Conservation (phyloP, 305 asterid species). For the Fraxinus xanthoxyloides region DNA sequence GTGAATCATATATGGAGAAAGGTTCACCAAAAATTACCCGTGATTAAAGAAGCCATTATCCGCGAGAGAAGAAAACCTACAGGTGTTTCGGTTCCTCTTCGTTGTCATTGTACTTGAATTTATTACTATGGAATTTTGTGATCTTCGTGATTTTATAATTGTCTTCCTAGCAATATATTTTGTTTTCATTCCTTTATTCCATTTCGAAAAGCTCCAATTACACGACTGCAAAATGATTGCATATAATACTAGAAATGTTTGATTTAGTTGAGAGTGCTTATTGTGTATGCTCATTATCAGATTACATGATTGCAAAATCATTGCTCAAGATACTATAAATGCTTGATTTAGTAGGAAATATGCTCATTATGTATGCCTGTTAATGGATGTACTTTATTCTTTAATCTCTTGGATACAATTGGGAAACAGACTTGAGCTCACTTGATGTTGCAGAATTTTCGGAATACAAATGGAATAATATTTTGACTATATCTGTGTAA, state of each 20-base stretch:
- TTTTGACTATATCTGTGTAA: background rate
- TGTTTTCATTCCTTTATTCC: slow-evolving; percentile 3
- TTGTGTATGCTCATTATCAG: background rate
- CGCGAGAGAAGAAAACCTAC: slow-evolving; percentile 84
- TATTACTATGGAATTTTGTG: background rate
- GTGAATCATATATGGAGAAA: slow-evolving; percentile 86
- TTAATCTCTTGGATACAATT: background rate
- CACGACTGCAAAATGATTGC: slow-evolving; percentile 7
- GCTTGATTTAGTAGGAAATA: background rate
- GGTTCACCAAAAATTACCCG: slow-evolving; percentile 70
- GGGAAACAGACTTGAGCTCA: background rate
- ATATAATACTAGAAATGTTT: background rate
- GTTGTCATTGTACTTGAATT: slow-evolving; percentile 78
- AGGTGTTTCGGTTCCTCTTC: slow-evolving; percentile 65
- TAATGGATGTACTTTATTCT: background rate
- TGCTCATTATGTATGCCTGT: background rate
- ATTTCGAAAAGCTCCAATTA: background rate
- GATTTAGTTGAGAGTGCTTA: background rate
- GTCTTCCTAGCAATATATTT: slow-evolving; percentile 4
- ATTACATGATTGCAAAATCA: background rate
- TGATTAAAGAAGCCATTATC: slow-evolving; percentile 62
- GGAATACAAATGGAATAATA: background rate
- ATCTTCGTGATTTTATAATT: slow-evolving; percentile 16
- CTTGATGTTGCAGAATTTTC: background rate
- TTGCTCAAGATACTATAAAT: background rate